Percentiles rank a stretch among this genome's conserved stretches.
Evolutionary conservation across 305 asterid species (phyloP).

Genomic region (Fraxinus greggii): DNA sequence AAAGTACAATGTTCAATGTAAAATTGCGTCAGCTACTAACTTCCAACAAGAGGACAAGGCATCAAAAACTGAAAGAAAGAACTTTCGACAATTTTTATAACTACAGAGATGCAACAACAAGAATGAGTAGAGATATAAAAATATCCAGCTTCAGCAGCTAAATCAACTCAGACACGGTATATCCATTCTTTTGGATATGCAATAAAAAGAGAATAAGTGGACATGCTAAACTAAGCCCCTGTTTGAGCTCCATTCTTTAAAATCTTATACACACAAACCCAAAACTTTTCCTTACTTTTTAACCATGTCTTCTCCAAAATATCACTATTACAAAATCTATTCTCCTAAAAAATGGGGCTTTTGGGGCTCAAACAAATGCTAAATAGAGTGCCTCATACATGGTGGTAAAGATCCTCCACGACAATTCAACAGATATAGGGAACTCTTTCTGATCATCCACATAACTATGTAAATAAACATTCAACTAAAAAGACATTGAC

Average conservation of each 20-base stretch:
- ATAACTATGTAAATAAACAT: constrained; percentile 3
- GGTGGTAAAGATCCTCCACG: neutral
- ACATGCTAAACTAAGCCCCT: neutral
- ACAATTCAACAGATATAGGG: neutral
- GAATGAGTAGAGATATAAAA: constrained; percentile 11
- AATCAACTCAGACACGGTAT: constrained; percentile 8
- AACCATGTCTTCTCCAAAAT: neutral
- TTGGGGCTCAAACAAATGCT: neutral
- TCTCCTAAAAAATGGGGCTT: neutral
- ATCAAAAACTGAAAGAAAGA: neutral
- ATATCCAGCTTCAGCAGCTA: neutral
- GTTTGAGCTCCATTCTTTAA: neutral
- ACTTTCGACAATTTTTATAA: constrained; percentile 1
- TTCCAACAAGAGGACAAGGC: neutral
- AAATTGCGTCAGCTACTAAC: constrained; percentile 11
- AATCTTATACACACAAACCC: neutral
- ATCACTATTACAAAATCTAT: neutral
- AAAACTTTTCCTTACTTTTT: neutral
- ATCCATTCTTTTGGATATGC: neutral
- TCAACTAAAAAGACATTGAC: constrained; percentile 13
- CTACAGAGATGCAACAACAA: neutral
- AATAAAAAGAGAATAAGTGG: constrained; percentile 16
- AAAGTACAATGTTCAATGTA: constrained; percentile 12
- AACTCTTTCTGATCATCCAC: constrained; percentile 2
- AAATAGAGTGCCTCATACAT: neutral